Evolutionary conservation across 805 yeast species (phyloP).

Genomic region (Candida sonorensis): DNA sequence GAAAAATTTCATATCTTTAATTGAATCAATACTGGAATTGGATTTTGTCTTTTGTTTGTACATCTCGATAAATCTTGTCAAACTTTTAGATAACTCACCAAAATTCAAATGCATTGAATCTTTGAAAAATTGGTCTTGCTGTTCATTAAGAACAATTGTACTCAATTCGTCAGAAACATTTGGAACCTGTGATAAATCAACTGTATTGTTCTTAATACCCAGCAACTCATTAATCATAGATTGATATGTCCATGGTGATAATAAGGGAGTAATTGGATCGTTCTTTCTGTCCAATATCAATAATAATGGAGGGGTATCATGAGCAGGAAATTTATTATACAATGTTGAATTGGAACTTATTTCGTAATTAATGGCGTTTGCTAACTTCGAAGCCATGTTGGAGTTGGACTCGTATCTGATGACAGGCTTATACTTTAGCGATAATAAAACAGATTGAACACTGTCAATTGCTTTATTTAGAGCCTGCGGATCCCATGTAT

Average conservation of each 20-base stretch:
- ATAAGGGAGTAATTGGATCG: constrained; percentile 90
- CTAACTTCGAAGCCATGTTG: constrained; percentile 55
- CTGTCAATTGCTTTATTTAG: constrained; percentile 36
- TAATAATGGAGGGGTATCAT: constrained; percentile 66
- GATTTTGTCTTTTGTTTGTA: constrained; percentile 78
- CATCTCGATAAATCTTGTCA: constrained; percentile 75
- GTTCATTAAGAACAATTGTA: constrained; percentile 59
- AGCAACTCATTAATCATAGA: constrained; percentile 94
- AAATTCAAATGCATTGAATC: constrained; percentile 85
- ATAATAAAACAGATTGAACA: constrained; percentile 52
- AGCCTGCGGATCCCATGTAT: constrained; percentile 40
- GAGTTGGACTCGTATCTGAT: constrained; percentile 75
- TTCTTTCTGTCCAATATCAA: constrained; percentile 74
- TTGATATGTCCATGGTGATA: constrained; percentile 97
- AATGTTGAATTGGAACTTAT: constrained; percentile 51
- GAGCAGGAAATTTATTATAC: constrained; percentile 56
- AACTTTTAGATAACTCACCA: constrained; percentile 88
- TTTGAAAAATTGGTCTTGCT: constrained; percentile 68
- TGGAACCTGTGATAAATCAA: constrained; percentile 52
- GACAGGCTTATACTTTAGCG: constrained; percentile 71
- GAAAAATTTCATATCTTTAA: constrained; percentile 85
- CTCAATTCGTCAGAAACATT: constrained; percentile 50
- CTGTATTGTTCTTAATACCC: constrained; percentile 77
- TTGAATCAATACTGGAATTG: constrained; percentile 62
- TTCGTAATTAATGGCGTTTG: constrained; percentile 55